A percentile compares a stretch with the other conserved stretches of the same genome.
These are phyloP conservation scores for Kuraishia capsulata DNA, from an alignment of 805 yeast genomes.

Conservation along the genomic window DNA sequence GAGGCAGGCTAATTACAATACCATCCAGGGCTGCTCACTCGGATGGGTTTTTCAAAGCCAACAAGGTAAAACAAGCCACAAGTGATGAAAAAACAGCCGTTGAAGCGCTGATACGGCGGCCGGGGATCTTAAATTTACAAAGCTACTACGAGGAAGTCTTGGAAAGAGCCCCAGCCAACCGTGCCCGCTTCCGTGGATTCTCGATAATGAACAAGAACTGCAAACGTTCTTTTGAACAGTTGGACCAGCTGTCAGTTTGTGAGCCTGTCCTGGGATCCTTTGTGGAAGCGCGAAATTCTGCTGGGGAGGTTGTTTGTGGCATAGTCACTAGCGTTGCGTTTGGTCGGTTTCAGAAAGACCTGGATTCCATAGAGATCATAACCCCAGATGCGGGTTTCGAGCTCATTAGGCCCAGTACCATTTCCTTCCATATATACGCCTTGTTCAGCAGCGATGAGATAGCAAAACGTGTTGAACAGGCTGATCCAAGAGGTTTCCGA, in stretches of 20 bases:
- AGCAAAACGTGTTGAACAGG: too few species aligned
- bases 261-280: slow-evolving; percentile 24
- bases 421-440: slow-evolving; percentile 1
- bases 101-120: neutral
- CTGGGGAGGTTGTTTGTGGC: slow-evolving; percentile 19
- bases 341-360: neutral
- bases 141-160: neutral
- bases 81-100: neutral
- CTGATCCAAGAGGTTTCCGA: neutral
- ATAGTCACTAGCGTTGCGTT: slow-evolving; percentile 23
- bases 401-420: neutral
- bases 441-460: neutral
- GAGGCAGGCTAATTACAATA: too few species aligned
- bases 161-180: neutral
- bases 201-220: neutral
- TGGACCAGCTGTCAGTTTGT: neutral
- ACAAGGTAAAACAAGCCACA: too few species aligned
- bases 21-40: too few species aligned
- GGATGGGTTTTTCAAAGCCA: neutral
- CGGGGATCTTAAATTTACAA: neutral
- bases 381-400: neutral
- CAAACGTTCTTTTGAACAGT: neutral
- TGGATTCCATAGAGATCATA: neutral
- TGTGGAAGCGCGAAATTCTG: slow-evolving; percentile 22
- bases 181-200: neutral